A percentile compares a stretch with the other conserved stretches of the same genome.
Conservation (phyloP, 2,329 filamentous ascomycete genomes). For the Lecanicillium sp. region DNA sequence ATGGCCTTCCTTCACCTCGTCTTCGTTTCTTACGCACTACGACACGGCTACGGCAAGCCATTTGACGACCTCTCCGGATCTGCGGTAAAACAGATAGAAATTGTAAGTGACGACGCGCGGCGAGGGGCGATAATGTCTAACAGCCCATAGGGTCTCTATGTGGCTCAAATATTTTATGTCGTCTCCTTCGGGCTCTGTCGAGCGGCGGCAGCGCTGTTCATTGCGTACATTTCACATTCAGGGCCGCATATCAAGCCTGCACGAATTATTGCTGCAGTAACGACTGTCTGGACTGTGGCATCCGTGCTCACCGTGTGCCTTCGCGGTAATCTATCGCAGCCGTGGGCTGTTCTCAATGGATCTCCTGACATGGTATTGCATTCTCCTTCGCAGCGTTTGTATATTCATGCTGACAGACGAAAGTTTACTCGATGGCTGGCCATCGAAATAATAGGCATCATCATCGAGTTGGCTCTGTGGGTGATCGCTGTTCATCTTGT, state of each 20-base stretch:
- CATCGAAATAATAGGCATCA: not conserved
- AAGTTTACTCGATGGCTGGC: slow-evolving; percentile 1
- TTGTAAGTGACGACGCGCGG: not conserved
- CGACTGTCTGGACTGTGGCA: not conserved
- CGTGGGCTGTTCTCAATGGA: not conserved
- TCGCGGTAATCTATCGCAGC: not conserved
- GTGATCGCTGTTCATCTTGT: not conserved
- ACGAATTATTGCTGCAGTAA: not conserved
- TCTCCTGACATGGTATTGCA: not conserved
- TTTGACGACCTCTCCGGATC: not conserved
- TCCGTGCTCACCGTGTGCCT: not conserved
- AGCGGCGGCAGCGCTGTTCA: not conserved
- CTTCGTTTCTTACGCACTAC: not conserved
- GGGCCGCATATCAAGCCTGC: not conserved
- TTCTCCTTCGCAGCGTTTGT: too few relatives aligned
- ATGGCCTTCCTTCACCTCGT: not conserved
- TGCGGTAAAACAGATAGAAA: not conserved
- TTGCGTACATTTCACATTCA: not conserved
- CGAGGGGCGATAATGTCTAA: not conserved
- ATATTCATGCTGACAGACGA: not conserved
- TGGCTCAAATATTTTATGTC: slow-evolving; percentile 5
- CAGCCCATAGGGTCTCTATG: not conserved
- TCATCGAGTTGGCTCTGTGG: slow-evolving; percentile 7
- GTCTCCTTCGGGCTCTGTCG: slow-evolving; percentile 3
- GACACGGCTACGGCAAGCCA: not conserved